These are phyloP conservation scores for Hygrophorus russula DNA, from an alignment of 768 basidiomycete genomes.

Conservation along the genomic window DNA sequence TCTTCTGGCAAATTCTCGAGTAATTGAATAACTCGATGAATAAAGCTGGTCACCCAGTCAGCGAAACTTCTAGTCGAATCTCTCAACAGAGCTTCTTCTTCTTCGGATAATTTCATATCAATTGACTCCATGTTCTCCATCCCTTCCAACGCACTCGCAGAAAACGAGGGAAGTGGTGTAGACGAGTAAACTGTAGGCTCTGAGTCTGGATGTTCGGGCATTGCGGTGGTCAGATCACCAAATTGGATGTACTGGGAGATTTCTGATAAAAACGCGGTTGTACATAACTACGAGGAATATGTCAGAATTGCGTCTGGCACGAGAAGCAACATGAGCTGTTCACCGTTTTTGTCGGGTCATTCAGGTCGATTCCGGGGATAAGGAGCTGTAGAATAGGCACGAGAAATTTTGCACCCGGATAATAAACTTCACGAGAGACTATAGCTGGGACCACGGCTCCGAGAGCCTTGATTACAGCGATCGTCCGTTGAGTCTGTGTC, in stretches of 20 bases:
- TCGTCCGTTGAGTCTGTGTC: slow-evolving; percentile 67
- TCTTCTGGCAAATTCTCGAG: slow-evolving; percentile 85
- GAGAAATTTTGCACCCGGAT: slow-evolving; percentile 73
- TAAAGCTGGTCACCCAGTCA: slow-evolving; percentile 76
- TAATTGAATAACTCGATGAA: slow-evolving; percentile 66
- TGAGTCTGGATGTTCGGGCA: slow-evolving; percentile 17
- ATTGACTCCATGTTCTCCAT: slow-evolving; percentile 9
- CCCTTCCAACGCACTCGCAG: slow-evolving; percentile 26
- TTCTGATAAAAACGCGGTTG: slow-evolving; percentile 64
- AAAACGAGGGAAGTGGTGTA: slow-evolving; percentile 23
- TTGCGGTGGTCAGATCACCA: slow-evolving; percentile 45
- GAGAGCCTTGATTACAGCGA: slow-evolving; percentile 77
- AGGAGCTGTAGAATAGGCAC: slow-evolving; percentile 70
- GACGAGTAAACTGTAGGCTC: slow-evolving; percentile 22
- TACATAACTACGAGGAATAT: slow-evolving; percentile 42
- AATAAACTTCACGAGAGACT: slow-evolving; percentile 69
- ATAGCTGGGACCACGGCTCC: slow-evolving; percentile 74
- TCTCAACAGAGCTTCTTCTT: slow-evolving; percentile 63
- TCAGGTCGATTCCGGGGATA: slow-evolving; percentile 84
- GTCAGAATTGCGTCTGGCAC: slow-evolving; percentile 7
- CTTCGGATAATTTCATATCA: slow-evolving; percentile 33
- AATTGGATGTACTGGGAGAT: slow-evolving; percentile 69
- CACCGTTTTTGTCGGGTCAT: slow-evolving; percentile 73
- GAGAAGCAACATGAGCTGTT: slow-evolving; percentile 8
- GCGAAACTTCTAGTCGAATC: slow-evolving; percentile 66